Conservation (phyloP, 495 filamentous ascomycete genomes). For the Elaphomyces granulatus region DNA sequence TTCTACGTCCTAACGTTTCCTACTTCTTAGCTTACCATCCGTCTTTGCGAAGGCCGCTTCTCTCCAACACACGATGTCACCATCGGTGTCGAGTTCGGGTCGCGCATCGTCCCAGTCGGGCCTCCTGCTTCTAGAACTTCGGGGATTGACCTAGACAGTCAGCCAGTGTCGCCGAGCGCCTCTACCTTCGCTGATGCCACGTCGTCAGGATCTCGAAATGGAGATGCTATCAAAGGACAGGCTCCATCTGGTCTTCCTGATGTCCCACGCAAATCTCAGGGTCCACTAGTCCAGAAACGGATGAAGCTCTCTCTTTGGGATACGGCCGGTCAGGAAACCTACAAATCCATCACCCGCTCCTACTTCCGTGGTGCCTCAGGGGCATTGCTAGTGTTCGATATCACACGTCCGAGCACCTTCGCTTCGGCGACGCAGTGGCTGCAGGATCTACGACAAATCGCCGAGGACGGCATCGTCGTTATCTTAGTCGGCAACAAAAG, state of each 20-base stretch:
- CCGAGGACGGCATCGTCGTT: conserved; percentile 85
- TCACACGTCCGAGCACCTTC: conserved; percentile 76
- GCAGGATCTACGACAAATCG: conserved; percentile 79
- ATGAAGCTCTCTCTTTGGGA: conserved; percentile 86
- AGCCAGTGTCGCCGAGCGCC: conserved; percentile 4
- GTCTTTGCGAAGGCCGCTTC: conserved; percentile 95
- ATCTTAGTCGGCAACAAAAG: conserved; percentile 91
- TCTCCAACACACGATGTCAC: conserved; percentile 88
- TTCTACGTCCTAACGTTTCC: conserved; percentile 4
- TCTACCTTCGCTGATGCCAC: conserved; percentile 2
- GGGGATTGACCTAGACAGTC: conserved; percentile 22
- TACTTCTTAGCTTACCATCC: conserved; percentile 60
- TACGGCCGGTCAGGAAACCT: conserved; percentile 93
- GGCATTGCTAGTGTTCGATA: conserved; percentile 89
- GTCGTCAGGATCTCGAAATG: conserved; percentile 4
- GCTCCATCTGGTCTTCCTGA: conserved; percentile 20
- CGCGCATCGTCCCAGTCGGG: conserved; percentile 81
- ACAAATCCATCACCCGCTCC: conserved; percentile 84
- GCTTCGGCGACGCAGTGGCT: conserved; percentile 77
- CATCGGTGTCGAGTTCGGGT: conserved; percentile 95
- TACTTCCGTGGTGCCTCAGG: conserved; percentile 93
- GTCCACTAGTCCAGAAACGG: conserved; percentile 45
- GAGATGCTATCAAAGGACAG: conserved; percentile 11
- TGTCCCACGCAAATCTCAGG: conserved; percentile 23
- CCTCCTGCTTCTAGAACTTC: conserved; percentile 42